A percentile compares a stretch with the other conserved stretches of the same genome.
Conservation (phyloP, 345 rosid species). For the Microcos paniculata region DNA sequence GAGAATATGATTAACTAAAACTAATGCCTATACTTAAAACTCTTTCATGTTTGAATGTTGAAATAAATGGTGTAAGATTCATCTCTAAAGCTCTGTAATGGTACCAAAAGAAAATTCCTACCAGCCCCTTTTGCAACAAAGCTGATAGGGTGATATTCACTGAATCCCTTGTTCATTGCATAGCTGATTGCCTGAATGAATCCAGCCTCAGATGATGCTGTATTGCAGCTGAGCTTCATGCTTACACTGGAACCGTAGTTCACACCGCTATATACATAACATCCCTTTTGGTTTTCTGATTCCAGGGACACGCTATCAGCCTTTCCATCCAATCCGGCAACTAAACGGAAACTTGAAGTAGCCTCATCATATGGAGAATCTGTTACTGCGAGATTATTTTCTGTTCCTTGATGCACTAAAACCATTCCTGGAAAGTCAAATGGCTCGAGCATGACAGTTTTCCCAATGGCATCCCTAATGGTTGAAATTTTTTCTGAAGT, state of each 20-base stretch:
- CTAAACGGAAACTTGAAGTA: slow-evolving; percentile 48
- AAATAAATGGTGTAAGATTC: slow-evolving; percentile 82
- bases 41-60: slow-evolving; percentile 35
- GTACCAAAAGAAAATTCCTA: slow-evolving; percentile 68
- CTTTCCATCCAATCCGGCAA: slow-evolving; percentile 67
- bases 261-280: slow-evolving; percentile 55
- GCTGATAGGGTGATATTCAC: slow-evolving; percentile 73
- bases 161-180: slow-evolving; percentile 39
- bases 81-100: slow-evolving; percentile 71
- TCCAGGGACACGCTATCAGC: slow-evolving; percentile 54
- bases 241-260: slow-evolving; percentile 29
- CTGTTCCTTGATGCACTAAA: slow-evolving; percentile 42
- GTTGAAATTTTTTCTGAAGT: slow-evolving; percentile 17
- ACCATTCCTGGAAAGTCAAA: slow-evolving; percentile 79
- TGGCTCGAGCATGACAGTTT: slow-evolving; percentile 67
- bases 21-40: not conserved
- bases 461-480: slow-evolving; percentile 40
- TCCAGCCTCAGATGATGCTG: slow-evolving; percentile 25
- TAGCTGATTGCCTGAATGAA: slow-evolving; percentile 61
- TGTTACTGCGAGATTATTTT: slow-evolving; percentile 33
- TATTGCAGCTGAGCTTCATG: slow-evolving; percentile 51
- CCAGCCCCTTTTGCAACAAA: slow-evolving; percentile 61
- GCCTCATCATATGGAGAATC: slow-evolving; percentile 25
- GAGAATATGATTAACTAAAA: no score
- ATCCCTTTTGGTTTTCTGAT: slow-evolving; percentile 47